Evolutionary conservation across 768 basidiomycete species (phyloP), one percentile per base, ranked within the genome.

Genomic region (Dacryopinax spathularia): DNA sequence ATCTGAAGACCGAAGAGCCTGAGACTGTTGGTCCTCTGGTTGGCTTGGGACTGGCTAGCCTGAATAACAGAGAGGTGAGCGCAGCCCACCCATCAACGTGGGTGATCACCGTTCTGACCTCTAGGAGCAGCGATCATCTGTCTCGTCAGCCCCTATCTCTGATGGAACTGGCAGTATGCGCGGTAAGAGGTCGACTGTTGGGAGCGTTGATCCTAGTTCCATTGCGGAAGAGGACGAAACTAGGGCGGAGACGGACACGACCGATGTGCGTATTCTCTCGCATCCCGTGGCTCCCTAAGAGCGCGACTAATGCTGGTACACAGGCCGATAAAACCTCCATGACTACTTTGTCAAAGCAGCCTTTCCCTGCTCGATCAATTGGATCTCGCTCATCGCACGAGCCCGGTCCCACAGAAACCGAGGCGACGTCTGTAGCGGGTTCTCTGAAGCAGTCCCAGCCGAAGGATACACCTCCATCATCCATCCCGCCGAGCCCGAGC

Each of bases 171-270:
- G 48, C 48, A 56, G 48, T 29, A 31, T 56, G 48, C 48, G 48
- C 25, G 48, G 48, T 6, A 56, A 56, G 29, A 3, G 48, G 48
- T 56, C 48, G 5, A 56, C 48, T 7, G 15, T 56, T 13, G 48
- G 48, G 10, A 56, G 48, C 18, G 29, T 20, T 13, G 48, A 56
- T 7, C 48, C 48, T 3, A 56, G 31, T 56, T 56, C 66, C 68
- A 56, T 62, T 64, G 70, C 72, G 15, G 70, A 69, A 56, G 74
- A 71, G 13, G 65, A 65, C 9, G 63, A 63, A 10, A 60, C 67
- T 1, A 64, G 67, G 1, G 43, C 44, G 16, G 62, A 64, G 31
- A 73, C 71, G 29, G 77, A 77, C 18, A 78, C 74, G 61, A 70
- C 73, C 15, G 65, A 69, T 61, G 67, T 62, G n/a, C 64, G 63